Evolutionary conservation across 306 rosid genomes (phyloP).

Genomic region (Biancaea sappan): DNA sequence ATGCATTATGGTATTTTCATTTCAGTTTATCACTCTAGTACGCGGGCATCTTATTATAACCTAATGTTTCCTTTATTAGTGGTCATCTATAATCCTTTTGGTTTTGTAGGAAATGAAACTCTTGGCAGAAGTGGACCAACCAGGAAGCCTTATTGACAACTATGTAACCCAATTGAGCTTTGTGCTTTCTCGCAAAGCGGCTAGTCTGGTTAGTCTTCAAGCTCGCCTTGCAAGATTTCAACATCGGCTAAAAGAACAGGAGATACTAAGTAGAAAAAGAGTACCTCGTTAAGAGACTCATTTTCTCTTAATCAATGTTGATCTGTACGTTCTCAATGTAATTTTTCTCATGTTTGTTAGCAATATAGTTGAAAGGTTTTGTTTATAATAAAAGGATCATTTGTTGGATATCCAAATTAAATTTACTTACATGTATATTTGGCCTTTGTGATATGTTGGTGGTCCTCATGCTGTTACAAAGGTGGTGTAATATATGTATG

Average conservation of each 20-base stretch:
- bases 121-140: slow-evolving; percentile 94
- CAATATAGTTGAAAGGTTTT: slow-evolving; percentile 39
- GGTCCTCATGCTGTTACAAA: slow-evolving; percentile 27
- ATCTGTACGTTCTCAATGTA: slow-evolving; percentile 34
- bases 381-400: slow-evolving; percentile 31
- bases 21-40: neutral
- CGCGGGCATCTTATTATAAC: neutral
- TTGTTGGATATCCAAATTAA: slow-evolving; percentile 38
- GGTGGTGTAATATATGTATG: slow-evolving; percentile 30
- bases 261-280: slow-evolving; percentile 87
- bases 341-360: slow-evolving; percentile 33
- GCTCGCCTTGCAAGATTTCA: slow-evolving; percentile 98
- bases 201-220: slow-evolving; percentile 94
- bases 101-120: slow-evolving; percentile 89
- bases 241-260: slow-evolving; percentile 93
- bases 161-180: slow-evolving; percentile 91
- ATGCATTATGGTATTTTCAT: neutral
- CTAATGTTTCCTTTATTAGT: neutral
- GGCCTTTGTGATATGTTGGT: slow-evolving; percentile 35
- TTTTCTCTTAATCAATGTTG: slow-evolving; percentile 36
- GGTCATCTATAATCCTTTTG: slow-evolving; percentile 24
- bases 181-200: slow-evolving; percentile 96
- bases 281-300: slow-evolving; percentile 62
- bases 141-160: slow-evolving; percentile 92
- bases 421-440: slow-evolving; percentile 41